phyloP scores from a whole-genome alignment of 768 basidiomycete species.

The Floccularia luteovirens region DNA sequence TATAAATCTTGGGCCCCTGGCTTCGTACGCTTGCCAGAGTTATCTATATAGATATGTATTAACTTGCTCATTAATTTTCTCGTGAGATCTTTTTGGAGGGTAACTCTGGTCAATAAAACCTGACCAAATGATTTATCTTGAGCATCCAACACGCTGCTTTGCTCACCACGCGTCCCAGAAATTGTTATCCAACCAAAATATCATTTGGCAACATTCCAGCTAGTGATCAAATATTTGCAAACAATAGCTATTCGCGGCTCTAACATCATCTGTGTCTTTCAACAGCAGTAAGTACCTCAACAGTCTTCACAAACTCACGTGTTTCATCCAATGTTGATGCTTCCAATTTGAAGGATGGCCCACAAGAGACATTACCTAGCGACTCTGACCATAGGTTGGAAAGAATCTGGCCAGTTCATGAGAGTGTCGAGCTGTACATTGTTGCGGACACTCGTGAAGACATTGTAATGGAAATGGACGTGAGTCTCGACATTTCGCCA shows the following conservation, averaged over 20 bases:
- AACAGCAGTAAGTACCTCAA: conserved; percentile 23
- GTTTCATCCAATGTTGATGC: conserved; percentile 8
- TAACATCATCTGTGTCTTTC: conserved; percentile 18
- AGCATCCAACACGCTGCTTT: conserved; percentile 78
- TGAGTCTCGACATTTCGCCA: conserved; percentile 49
- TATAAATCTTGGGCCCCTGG: no score
- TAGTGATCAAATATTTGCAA: conserved; percentile 33
- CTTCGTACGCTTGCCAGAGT: no score
- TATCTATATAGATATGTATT: no score
- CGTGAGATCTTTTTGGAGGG: no score
- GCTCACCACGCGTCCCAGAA: conserved; percentile 79
- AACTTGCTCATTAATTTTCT: no score
- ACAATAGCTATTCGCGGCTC: conserved; percentile 22
- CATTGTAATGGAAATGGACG: conserved; percentile 41
- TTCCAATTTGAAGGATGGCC: conserved; percentile 17
- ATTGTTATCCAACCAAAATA: conserved; percentile 88
- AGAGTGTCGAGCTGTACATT: conserved; percentile 70
- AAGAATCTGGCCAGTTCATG: conserved; percentile 81
- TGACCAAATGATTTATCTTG: conserved; percentile 90
- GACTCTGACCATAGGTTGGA: conserved; percentile 86
- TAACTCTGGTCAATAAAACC: conserved; percentile 43
- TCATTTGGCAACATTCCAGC: conserved; percentile 69
- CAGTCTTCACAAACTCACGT: conserved; percentile 21
- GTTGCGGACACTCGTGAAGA: conserved; percentile 33
- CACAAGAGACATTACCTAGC: conserved; percentile 45